These are phyloP conservation scores for Penicillium sp. DNA, from an alignment of 2,329 filamentous ascomycete species.

Conservation along the genomic window DNA sequence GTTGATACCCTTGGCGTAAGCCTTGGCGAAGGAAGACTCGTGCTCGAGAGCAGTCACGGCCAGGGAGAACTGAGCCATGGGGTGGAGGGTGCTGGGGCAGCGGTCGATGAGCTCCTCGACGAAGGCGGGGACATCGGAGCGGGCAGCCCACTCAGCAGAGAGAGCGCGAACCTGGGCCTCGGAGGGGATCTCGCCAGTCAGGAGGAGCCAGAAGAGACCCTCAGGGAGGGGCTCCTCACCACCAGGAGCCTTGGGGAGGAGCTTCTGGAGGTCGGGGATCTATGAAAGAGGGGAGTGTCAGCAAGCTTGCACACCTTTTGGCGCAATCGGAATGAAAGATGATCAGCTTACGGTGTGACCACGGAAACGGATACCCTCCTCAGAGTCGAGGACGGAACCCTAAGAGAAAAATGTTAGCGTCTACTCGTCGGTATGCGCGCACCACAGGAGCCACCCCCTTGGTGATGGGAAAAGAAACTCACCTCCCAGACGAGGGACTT, in stretches of 20 bases:
- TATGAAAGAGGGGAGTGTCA: conserved; percentile 34
- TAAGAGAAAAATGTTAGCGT: conserved; percentile 33
- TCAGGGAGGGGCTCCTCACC: conserved; percentile 97
- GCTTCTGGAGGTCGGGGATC: conserved; percentile 97
- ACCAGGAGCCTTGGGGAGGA: conserved; percentile 95
- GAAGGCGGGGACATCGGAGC: conserved; percentile 95
- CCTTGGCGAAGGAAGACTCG: conserved; percentile 96
- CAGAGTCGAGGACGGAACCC: conserved; percentile 93
- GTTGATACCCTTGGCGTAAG: conserved; percentile 98
- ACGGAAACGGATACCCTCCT: conserved; percentile 99
- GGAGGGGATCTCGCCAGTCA: conserved; percentile 95
- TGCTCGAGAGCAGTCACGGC: conserved; percentile 98
- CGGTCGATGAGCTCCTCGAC: conserved; percentile 99
- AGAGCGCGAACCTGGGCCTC: conserved; percentile 99
- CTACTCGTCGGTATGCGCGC: not conserved
- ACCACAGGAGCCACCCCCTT: not conserved
- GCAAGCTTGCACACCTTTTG: not conserved
- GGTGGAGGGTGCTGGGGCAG: conserved; percentile 97
- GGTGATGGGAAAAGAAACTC: conserved; percentile 16
- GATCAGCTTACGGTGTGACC: conserved; percentile 74
- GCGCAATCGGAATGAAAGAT: not conserved
- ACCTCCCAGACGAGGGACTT: conserved; percentile 98
- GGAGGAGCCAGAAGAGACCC: conserved; percentile 99
- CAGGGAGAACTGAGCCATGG: conserved; percentile 99
- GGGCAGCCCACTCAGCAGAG: conserved; percentile 97